phyloP scores from a whole-genome alignment of 345 rosid species.

The Arabis alpina region DNA sequence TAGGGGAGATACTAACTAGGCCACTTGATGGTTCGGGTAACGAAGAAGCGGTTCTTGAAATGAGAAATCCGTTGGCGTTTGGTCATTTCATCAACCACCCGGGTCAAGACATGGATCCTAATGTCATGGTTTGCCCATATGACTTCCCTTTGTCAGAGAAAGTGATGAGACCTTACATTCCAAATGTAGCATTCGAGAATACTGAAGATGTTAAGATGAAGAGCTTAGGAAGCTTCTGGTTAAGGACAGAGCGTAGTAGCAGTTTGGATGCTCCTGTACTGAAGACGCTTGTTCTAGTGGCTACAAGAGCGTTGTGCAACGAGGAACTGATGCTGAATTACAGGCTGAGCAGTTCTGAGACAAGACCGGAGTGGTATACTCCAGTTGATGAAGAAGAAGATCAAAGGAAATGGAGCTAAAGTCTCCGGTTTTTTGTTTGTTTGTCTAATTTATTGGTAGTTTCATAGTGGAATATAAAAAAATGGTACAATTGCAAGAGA shows the following conservation, averaged over 20 bases:
- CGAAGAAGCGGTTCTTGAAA: conserved; percentile 57
- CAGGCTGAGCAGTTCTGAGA: conserved; percentile 66
- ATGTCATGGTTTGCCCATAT: conserved; percentile 83
- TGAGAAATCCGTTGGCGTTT: conserved; percentile 82
- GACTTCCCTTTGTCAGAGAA: conserved; percentile 76
- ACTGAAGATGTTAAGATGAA: conserved; percentile 64
- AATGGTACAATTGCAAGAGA: conserved; percentile 15
- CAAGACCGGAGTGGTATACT: conserved; percentile 72
- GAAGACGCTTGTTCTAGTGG: conserved; percentile 77
- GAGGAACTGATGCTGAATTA: conserved; percentile 83
- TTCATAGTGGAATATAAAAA: not conserved
- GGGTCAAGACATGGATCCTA: conserved; percentile 66
- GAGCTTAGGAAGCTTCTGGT: conserved; percentile 78
- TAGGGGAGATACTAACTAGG: conserved; percentile 61
- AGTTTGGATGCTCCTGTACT: conserved; percentile 48
- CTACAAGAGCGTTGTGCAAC: conserved; percentile 66
- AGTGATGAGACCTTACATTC: conserved; percentile 73
- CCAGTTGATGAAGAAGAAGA: conserved; percentile 87
- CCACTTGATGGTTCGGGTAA: conserved; percentile 52
- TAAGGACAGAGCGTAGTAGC: conserved; percentile 45
- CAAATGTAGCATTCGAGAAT: conserved; percentile 61
- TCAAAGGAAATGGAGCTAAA: conserved; percentile 66
- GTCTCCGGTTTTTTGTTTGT: conserved; percentile 11
- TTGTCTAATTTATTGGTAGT: not conserved
- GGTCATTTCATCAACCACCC: conserved; percentile 89